phyloP scores from a whole-genome alignment of 495 filamentous ascomycete genomes.

The Penicillium coprophilum region DNA sequence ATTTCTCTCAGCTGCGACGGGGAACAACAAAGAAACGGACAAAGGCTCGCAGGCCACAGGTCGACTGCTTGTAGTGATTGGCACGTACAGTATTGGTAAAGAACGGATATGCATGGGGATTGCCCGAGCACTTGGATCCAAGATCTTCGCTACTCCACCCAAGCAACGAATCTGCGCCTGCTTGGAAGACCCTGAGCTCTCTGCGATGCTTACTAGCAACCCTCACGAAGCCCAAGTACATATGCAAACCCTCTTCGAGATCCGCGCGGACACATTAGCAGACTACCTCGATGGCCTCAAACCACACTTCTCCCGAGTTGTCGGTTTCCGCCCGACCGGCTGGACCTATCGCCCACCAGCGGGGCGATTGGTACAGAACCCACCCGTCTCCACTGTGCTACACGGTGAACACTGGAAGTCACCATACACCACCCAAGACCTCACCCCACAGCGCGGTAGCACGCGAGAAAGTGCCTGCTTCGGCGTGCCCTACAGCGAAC shows the following conservation, averaged over 20 bases:
- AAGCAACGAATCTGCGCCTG: slow-evolving; percentile 83
- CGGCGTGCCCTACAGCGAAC: slow-evolving; percentile 92
- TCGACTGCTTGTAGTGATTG: slow-evolving; percentile 85
- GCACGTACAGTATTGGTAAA: slow-evolving; percentile 97
- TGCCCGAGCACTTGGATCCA: slow-evolving; percentile 78
- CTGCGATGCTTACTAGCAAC: slow-evolving; percentile 70
- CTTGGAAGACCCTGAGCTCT: slow-evolving; percentile 82
- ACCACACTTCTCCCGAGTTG: slow-evolving; percentile 75
- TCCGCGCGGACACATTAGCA: slow-evolving; percentile 79
- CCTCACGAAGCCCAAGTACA: slow-evolving; percentile 90
- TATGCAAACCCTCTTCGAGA: slow-evolving; percentile 94
- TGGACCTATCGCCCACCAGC: slow-evolving; percentile 84
- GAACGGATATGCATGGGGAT: slow-evolving; percentile 94
- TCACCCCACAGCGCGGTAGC: slow-evolving; percentile 77
- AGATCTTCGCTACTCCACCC: slow-evolving; percentile 81
- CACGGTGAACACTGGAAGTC: slow-evolving; percentile 71
- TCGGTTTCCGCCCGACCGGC: slow-evolving; percentile 89
- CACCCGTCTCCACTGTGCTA: slow-evolving; percentile 66
- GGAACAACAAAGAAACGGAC: slow-evolving; percentile 9
- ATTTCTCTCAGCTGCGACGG: slow-evolving; percentile 48
- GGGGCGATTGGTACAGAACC: slow-evolving; percentile 60
- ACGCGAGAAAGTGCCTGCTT: slow-evolving; percentile 76
- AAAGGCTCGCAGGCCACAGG: slow-evolving; percentile 36
- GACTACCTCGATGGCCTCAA: slow-evolving; percentile 80
- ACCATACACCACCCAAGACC: slow-evolving; percentile 59